Percentiles rank a stretch among this genome's conserved stretches.
phyloP scores from a whole-genome alignment of 2,329 filamentous ascomycete genomes.

The Ophiostoma australiae region DNA sequence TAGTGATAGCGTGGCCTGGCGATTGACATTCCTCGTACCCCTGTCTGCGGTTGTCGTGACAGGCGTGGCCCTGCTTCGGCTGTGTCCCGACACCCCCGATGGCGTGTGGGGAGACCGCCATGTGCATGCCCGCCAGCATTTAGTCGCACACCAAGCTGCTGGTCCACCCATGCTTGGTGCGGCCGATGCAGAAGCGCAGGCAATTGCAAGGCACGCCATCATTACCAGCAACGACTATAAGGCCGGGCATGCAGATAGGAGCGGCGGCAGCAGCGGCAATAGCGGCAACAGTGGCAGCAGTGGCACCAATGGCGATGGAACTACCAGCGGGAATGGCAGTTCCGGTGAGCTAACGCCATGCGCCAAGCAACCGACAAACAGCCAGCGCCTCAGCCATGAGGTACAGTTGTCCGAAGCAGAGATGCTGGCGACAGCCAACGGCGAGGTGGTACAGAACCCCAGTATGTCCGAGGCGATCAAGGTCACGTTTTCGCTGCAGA shows the following conservation, averaged over 20 bases:
- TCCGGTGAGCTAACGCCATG: neutral
- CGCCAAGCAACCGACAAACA: slow-evolving; percentile 2
- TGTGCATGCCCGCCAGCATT: slow-evolving; percentile 51
- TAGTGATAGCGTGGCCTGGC: slow-evolving; percentile 11
- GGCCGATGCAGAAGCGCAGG: slow-evolving; percentile 29
- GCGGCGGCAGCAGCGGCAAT: neutral
- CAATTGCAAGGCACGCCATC: neutral
- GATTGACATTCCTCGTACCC: slow-evolving; percentile 19
- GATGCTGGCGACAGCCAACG: slow-evolving; percentile 51
- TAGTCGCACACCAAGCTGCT: slow-evolving; percentile 39
- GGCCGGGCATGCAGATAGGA: neutral
- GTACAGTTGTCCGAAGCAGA: slow-evolving; percentile 46
- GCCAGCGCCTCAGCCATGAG: slow-evolving; percentile 37
- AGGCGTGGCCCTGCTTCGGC: neutral
- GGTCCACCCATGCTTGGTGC: neutral
- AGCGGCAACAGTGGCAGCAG: neutral
- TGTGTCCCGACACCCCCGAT: slow-evolving; percentile 62
- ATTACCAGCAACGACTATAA: neutral
- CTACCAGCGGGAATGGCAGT: neutral
- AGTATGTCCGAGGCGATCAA: slow-evolving; percentile 44
- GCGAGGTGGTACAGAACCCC: slow-evolving; percentile 51
- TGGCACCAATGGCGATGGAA: neutral
- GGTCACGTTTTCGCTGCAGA: slow-evolving; percentile 51
- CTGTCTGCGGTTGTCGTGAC: slow-evolving; percentile 9
- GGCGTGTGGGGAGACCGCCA: slow-evolving; percentile 75